Percentiles rank a stretch among this genome's conserved stretches.
Evolutionary conservation across 2,329 filamentous ascomycete genomes (phyloP).

Genomic region (Colletotrichum sp.): DNA sequence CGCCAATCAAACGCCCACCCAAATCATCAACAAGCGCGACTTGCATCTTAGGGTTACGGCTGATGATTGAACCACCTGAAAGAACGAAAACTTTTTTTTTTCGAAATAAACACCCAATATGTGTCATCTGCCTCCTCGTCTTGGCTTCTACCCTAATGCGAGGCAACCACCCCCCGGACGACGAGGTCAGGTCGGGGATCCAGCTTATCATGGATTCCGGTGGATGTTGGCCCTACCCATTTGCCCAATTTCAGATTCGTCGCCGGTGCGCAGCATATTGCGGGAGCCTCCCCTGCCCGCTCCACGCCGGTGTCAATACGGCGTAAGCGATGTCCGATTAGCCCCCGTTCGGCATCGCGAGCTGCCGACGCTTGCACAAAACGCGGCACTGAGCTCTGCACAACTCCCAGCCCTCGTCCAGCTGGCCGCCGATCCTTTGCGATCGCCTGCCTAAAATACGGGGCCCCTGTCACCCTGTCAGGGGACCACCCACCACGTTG

Average conservation of each 20-base stretch:
- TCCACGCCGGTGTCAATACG: conserved; percentile 4
- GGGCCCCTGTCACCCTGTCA: not conserved
- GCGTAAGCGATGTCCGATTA: not conserved
- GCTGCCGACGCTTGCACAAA: conserved; percentile 17
- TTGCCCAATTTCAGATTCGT: not conserved
- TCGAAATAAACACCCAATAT: not conserved
- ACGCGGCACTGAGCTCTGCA: not conserved
- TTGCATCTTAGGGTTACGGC: not conserved
- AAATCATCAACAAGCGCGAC: not conserved
- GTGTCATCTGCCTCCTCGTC: not conserved
- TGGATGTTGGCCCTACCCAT: not conserved
- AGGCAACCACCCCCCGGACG: not conserved
- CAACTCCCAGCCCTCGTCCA: not conserved
- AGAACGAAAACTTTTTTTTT: not conserved
- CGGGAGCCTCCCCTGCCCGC: not conserved
- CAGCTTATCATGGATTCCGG: not conserved
- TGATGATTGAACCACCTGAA: not conserved
- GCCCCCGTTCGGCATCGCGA: conserved; percentile 5
- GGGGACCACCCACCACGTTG: conserved; percentile 15
- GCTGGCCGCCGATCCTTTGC: not conserved
- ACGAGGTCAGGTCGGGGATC: not conserved
- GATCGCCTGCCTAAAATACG: conserved; percentile 17
- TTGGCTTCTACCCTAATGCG: conserved; percentile 3
- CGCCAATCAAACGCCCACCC: conserved; percentile 1
- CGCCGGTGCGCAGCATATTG: not conserved